A percentile compares a stretch with the other conserved stretches of the same genome.
Evolutionary conservation across 345 rosid species (phyloP).

Genomic region (Triadica sebifera): DNA sequence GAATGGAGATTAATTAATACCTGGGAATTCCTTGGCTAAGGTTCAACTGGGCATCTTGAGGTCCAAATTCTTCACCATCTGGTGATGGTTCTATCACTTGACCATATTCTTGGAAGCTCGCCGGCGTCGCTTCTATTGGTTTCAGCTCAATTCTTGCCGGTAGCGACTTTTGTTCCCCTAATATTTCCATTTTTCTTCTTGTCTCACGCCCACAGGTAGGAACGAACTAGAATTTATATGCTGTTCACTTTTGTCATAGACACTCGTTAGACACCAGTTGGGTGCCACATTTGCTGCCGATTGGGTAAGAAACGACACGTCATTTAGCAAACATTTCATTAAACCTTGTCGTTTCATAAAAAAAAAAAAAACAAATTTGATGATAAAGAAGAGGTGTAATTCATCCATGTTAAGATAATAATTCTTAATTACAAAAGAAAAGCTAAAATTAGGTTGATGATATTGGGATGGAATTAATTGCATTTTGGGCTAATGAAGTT

Average conservation of each 20-base stretch:
- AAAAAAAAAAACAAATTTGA: no score
- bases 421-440: no score
- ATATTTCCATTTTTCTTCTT: neutral
- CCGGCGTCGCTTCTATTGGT: constrained; percentile 64
- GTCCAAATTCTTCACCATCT: constrained; percentile 64
- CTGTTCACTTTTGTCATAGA: no score
- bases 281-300: no score
- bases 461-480: no score
- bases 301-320: neutral
- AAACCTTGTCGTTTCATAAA: no score
- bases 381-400: no score
- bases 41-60: constrained; percentile 73
- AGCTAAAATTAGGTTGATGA: no score
- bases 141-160: constrained; percentile 37
- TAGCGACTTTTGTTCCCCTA: neutral
- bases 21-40: constrained; percentile 70
- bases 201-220: neutral
- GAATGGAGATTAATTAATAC: constrained; percentile 20
- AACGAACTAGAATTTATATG: neutral
- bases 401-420: no score
- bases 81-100: constrained; percentile 60
- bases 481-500: no score
- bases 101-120: constrained; percentile 65
- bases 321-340: no score
- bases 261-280: no score